Evolutionary conservation across 371 early-diverging fungal genomes (phyloP).

Genomic region (Syncephalastrum racemosum): DNA sequence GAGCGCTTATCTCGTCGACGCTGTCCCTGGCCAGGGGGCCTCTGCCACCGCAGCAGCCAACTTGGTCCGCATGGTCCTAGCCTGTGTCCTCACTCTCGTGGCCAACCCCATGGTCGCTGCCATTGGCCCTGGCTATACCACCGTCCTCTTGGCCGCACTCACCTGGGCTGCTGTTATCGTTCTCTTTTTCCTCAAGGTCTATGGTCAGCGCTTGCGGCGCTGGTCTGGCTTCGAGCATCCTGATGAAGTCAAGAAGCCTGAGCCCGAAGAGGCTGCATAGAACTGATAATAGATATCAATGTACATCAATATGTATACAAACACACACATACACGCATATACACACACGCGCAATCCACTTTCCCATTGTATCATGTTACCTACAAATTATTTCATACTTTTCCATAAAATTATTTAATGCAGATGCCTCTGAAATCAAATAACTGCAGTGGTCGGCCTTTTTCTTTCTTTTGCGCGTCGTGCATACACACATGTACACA

Average conservation of each 20-base stretch:
- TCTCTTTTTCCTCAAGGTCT: slow-evolving; percentile 17
- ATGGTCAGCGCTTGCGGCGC: slow-evolving; percentile 17
- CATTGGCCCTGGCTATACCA: slow-evolving; percentile 28
- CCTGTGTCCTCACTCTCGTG: slow-evolving; percentile 35
- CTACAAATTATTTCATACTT: too few relatives aligned
- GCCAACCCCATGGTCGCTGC: slow-evolving; percentile 25
- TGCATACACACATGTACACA: too few relatives aligned
- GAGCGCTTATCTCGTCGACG: slow-evolving; percentile 46
- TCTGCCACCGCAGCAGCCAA: slow-evolving; percentile 47
- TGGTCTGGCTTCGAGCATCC: slow-evolving; percentile 18
- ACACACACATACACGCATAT: too few relatives aligned
- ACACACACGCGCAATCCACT: too few relatives aligned
- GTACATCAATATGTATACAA: too few relatives aligned
- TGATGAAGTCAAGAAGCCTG: background rate
- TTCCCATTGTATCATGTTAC: too few relatives aligned
- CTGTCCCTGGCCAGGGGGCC: slow-evolving; percentile 44
- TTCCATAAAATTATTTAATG: too few relatives aligned
- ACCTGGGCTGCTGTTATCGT: slow-evolving; percentile 12
- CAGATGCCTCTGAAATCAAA: too few relatives aligned
- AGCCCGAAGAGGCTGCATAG: too few relatives aligned
- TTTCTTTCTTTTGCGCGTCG: too few relatives aligned
- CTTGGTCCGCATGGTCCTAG: slow-evolving; percentile 40
- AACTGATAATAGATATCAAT: too few relatives aligned
- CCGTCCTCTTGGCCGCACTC: slow-evolving; percentile 25
- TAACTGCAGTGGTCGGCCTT: too few relatives aligned